Evolutionary conservation across 352 stramenopile species (phyloP).

Genomic region (Phytophthora uliginosa): DNA sequence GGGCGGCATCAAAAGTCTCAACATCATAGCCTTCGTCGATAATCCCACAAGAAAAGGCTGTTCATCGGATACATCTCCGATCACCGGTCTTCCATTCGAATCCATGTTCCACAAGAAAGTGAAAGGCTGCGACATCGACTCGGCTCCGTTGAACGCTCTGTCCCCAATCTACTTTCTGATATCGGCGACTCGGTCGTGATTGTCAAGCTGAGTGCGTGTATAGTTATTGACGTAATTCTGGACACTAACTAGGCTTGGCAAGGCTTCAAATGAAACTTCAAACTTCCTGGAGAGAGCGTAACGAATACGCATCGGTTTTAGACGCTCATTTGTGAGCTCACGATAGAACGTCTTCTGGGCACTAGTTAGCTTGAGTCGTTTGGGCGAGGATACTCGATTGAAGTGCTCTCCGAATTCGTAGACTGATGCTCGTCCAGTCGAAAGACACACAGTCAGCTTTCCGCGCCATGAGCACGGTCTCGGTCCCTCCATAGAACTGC

Average conservation of each 20-base stretch:
- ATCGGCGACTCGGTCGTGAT: constrained; percentile 12
- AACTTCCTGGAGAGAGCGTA: constrained; percentile 16
- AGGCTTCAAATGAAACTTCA: background rate
- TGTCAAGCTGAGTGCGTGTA: background rate
- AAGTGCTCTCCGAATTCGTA: background rate
- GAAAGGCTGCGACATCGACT: constrained; percentile 5
- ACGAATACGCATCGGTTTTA: constrained; percentile 2
- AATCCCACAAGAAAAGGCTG: background rate
- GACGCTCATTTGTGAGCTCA: background rate
- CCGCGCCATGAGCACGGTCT: background rate
- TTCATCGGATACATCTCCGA: constrained; percentile 15
- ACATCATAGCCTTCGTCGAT: constrained; percentile 3
- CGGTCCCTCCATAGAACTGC: background rate
- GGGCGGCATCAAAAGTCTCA: background rate
- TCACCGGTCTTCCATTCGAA: background rate
- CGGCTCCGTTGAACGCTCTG: background rate
- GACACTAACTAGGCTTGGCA: background rate
- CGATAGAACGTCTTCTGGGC: constrained; percentile 7
- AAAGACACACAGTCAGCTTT: background rate
- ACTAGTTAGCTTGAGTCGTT: background rate
- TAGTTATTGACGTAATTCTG: constrained; percentile 24
- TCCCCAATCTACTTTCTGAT: background rate
- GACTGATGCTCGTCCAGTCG: background rate
- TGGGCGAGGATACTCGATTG: background rate
- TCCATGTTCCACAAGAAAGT: constrained; percentile 6